Conservation (phyloP, 2,329 filamentous ascomycete genomes). For the Monilinia vaccinii-corymbosi region DNA sequence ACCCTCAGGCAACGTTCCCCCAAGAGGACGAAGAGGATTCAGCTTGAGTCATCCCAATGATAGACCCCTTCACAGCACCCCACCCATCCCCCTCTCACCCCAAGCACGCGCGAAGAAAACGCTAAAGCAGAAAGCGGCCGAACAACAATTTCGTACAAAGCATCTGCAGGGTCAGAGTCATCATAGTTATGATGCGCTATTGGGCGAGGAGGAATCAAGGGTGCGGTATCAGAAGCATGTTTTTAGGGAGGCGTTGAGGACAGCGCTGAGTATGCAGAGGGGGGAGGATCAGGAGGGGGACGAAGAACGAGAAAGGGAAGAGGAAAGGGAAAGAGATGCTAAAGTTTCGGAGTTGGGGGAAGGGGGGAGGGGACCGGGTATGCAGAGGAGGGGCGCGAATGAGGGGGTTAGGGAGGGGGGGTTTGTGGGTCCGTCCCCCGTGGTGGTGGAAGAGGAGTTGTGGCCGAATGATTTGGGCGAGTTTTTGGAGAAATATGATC, state of each 20-base stretch:
- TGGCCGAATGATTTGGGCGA: background rate
- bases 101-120: background rate
- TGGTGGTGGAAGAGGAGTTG: background rate
- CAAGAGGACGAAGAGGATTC: background rate
- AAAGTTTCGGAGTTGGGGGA: background rate
- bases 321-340: no score
- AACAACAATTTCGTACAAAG: background rate
- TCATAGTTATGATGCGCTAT: background rate
- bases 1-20: background rate
- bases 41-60: background rate
- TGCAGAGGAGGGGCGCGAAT: background rate
- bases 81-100: background rate
- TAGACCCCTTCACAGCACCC: background rate
- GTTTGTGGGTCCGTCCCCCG: background rate
- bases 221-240: background rate
- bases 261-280: background rate
- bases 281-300: no score
- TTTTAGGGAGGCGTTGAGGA: background rate
- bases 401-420: background rate
- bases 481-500: slow-evolving; percentile 16
- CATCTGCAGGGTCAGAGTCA: background rate
- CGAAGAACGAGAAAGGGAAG: no score
- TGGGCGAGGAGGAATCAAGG: background rate
- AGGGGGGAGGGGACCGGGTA: background rate
- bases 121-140: background rate